Evolutionary conservation across 192 early-diverging fungal species (phyloP).

Genomic region (Backusella mclennaniae): DNA sequence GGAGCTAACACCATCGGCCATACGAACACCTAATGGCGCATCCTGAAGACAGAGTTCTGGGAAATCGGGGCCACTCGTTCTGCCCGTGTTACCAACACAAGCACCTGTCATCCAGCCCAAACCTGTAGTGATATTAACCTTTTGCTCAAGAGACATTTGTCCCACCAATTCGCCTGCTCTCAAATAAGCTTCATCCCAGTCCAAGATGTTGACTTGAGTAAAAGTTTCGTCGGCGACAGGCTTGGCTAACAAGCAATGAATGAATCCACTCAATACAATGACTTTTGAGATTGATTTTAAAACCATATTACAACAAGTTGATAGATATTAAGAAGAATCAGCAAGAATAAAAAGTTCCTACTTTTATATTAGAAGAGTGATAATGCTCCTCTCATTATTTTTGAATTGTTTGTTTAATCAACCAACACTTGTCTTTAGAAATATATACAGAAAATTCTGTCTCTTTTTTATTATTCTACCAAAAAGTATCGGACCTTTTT

Average conservation of each 20-base stretch:
- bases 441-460: conserved; percentile 2
- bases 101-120: conserved; percentile 33
- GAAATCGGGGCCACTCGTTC: conserved; percentile 34
- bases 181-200: conserved; percentile 23
- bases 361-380: background rate
- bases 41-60: conserved; percentile 59
- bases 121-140: conserved; percentile 48
- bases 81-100: conserved; percentile 52
- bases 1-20: conserved; percentile 37
- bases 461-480: background rate
- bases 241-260: background rate
- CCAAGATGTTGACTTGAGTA: background rate
- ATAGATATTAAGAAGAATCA: too few species aligned
- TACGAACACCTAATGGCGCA: conserved; percentile 46
- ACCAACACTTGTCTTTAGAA: background rate
- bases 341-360: background rate
- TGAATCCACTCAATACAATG: background rate
- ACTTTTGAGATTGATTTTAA: conserved; percentile 1
- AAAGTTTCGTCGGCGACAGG: background rate
- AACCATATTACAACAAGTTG: background rate
- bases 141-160: conserved; percentile 41
- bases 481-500: conserved; percentile 4
- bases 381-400: background rate
- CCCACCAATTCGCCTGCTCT: conserved; percentile 27
- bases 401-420: background rate